Percentiles rank a stretch among this genome's conserved stretches.
phyloP scores from a whole-genome alignment of 1,139 yeast species.

The Groenewaldozyma auringiensis region DNA sequence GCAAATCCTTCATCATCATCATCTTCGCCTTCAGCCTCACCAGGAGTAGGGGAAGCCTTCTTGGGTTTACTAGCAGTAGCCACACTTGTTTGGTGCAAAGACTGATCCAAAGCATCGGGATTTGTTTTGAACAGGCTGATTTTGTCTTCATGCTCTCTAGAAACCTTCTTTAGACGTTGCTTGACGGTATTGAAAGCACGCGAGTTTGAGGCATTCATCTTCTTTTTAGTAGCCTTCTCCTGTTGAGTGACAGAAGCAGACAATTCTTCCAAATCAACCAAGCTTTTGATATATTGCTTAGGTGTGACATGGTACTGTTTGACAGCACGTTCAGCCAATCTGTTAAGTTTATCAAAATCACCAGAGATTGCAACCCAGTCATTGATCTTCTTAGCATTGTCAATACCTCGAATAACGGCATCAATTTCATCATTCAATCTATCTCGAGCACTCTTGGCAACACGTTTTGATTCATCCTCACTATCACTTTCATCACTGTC shows the following conservation, averaged over 20 bases:
- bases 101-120: constrained; percentile 53
- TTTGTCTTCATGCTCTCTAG: constrained; percentile 56
- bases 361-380: constrained; percentile 71
- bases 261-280: constrained; percentile 68
- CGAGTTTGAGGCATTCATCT: constrained; percentile 74
- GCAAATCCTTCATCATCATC: constrained; percentile 35
- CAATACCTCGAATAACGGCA: constrained; percentile 57
- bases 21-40: constrained; percentile 16
- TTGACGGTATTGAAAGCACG: constrained; percentile 81
- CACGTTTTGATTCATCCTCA: constrained; percentile 58
- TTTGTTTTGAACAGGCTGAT: constrained; percentile 55
- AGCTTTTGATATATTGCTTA: constrained; percentile 55
- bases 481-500: constrained; percentile 42
- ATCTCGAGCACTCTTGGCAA: constrained; percentile 90
- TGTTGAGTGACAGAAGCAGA: constrained; percentile 50
- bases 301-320: constrained; percentile 73
- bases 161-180: constrained; percentile 81
- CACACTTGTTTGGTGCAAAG: constrained; percentile 25
- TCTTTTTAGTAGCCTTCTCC: constrained; percentile 55
- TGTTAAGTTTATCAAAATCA: constrained; percentile 73
- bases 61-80: constrained; percentile 17
- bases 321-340: constrained; percentile 55
- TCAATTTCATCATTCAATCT: constrained; percentile 85
- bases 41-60: constrained; percentile 4
- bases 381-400: constrained; percentile 58